Evolutionary conservation across 2,329 filamentous ascomycete genomes (phyloP).

Genomic region (Gnomoniopsis sp.): DNA sequence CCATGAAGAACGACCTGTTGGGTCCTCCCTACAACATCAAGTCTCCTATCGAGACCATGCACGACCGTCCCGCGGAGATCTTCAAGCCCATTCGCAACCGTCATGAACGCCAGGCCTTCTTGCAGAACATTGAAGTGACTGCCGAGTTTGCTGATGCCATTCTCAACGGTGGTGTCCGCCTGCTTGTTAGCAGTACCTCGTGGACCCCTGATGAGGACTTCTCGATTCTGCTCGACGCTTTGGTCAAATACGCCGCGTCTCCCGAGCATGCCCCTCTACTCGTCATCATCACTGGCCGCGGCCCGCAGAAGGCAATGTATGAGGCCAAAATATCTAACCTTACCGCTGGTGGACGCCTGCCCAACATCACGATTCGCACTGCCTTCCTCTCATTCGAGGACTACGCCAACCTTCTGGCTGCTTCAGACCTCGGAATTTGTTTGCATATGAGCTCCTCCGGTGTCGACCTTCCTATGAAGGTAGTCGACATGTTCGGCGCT

Average conservation of each 20-base stretch:
- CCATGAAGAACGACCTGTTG: conserved; percentile 75
- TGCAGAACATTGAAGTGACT: conserved; percentile 64
- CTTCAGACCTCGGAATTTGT: conserved; percentile 85
- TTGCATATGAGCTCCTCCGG: conserved; percentile 92
- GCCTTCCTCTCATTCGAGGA: conserved; percentile 82
- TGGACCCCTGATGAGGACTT: conserved; percentile 99
- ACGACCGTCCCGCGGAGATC: conserved; percentile 80
- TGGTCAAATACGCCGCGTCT: conserved; percentile 61
- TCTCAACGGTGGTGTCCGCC: conserved; percentile 52
- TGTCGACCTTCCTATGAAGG: conserved; percentile 97
- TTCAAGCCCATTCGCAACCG: conserved; percentile 66
- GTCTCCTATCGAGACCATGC: conserved; percentile 66
- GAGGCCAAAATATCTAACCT: conserved; percentile 62
- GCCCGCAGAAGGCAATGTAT: conserved; percentile 78
- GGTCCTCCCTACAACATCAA: conserved; percentile 61
- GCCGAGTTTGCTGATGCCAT: conserved; percentile 57
- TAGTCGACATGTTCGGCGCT: conserved; percentile 97
- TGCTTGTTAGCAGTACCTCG: conserved; percentile 90
- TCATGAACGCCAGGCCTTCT: conserved; percentile 52
- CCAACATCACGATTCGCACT: conserved; percentile 69
- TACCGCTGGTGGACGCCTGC: conserved; percentile 58
- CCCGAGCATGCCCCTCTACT: conserved; percentile 58
- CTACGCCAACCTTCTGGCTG: conserved; percentile 80
- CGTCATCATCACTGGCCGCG: conserved; percentile 92
- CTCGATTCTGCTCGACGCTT: conserved; percentile 75